Evolutionary conservation across 2,329 filamentous ascomycete genomes (phyloP).

Genomic region (Camillea tinctor): DNA sequence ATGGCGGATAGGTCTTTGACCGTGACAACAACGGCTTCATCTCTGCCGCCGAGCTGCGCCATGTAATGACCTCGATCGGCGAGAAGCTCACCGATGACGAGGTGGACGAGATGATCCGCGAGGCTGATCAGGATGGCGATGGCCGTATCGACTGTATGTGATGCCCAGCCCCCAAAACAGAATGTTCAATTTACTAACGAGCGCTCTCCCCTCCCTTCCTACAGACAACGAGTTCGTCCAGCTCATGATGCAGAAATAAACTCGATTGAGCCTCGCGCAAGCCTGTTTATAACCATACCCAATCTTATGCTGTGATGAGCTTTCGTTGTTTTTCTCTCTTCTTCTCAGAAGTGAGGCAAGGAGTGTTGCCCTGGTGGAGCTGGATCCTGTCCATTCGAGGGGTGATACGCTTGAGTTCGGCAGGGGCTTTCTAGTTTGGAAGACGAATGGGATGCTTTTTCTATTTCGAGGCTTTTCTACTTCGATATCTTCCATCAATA

Average conservation of each 20-base stretch:
- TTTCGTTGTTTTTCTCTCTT: constrained; percentile 21
- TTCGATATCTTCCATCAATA: neutral
- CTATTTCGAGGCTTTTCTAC: neutral
- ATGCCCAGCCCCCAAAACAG: neutral
- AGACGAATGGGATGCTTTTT: constrained; percentile 17
- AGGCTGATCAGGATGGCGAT: constrained; percentile 86
- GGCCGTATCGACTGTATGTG: constrained; percentile 81
- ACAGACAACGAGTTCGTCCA: constrained; percentile 93
- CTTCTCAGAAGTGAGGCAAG: constrained; percentile 9
- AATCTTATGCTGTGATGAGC: constrained; percentile 25
- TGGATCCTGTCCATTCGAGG: constrained; percentile 11
- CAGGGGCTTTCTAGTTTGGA: constrained; percentile 18
- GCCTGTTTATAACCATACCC: constrained; percentile 26
- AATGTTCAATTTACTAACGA: constrained; percentile 23
- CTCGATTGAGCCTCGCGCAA: constrained; percentile 18
- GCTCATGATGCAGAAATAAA: constrained; percentile 94
- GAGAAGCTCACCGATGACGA: constrained; percentile 90
- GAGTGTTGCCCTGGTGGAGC: constrained; percentile 7
- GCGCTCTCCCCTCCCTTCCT: constrained; percentile 10
- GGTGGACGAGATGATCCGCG: constrained; percentile 90
- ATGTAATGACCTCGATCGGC: constrained; percentile 89
- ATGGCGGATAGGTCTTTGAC: constrained; percentile 63
- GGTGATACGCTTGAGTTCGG: constrained; percentile 17
- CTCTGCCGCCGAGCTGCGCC: constrained; percentile 81
- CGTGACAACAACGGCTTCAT: constrained; percentile 92